phyloP scores from a whole-genome alignment of 2,329 filamentous ascomycete species.

The Aspergillus amoenus region DNA sequence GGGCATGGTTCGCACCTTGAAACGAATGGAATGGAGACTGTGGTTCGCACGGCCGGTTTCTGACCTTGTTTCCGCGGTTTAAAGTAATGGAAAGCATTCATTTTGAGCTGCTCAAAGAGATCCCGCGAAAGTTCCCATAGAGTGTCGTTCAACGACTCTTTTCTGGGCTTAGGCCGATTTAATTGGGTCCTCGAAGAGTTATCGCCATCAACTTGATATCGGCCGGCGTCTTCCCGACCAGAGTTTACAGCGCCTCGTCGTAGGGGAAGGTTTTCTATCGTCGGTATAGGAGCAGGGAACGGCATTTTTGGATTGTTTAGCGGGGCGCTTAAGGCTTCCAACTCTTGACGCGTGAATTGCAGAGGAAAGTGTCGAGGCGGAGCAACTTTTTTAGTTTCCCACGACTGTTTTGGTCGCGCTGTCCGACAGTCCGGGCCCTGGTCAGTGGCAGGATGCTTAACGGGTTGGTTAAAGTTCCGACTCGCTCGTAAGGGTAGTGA shows the following conservation, averaged over 20 bases:
- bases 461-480: not conserved
- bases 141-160: not conserved
- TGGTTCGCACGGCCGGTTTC: not conserved
- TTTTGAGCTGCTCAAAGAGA: not conserved
- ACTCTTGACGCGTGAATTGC: not conserved
- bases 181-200: not conserved
- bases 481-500: not conserved
- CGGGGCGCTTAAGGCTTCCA: not conserved
- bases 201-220: not conserved
- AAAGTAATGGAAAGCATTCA: not conserved
- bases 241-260: slow-evolving; percentile 2
- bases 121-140: not conserved
- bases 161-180: not conserved
- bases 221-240: not conserved
- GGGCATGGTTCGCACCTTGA: not conserved
- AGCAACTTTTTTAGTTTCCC: not conserved
- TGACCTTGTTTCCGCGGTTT: not conserved
- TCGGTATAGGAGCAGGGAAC: slow-evolving; percentile 17
- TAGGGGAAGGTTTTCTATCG: slow-evolving; percentile 15
- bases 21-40: not conserved
- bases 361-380: slow-evolving; percentile 6
- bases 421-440: not conserved
- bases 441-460: not conserved
- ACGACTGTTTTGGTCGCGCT: not conserved
- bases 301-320: slow-evolving; percentile 13